Conservation (phyloP, 1,284 basidiomycete species). For the Trametes pubescens region DNA sequence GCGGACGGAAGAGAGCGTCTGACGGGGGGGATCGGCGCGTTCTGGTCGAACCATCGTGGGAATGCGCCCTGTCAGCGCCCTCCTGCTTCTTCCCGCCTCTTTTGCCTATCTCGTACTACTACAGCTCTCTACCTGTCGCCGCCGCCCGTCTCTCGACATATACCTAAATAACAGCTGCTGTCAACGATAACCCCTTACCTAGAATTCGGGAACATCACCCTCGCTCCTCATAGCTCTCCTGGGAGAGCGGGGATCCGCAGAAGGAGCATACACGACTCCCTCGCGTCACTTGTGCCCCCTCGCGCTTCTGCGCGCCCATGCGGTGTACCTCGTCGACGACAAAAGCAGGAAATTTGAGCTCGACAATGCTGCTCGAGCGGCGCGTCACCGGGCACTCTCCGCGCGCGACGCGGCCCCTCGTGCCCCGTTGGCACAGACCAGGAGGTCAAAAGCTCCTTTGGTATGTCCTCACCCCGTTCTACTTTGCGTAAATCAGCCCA, state of each 20-base stretch:
- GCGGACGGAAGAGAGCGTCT: not conserved
- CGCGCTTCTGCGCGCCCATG: not conserved
- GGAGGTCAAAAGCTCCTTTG: no score
- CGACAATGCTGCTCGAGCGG: no score
- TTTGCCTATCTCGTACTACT: not conserved
- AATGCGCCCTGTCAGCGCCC: not conserved
- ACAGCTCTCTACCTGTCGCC: not conserved
- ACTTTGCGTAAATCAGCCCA: no score
- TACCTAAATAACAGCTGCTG: not conserved
- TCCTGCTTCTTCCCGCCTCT: not conserved
- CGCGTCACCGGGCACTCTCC: no score
- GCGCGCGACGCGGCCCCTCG: no score
- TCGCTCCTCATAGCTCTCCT: not conserved
- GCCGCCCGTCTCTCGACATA: not conserved
- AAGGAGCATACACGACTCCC: not conserved
- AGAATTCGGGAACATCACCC: not conserved
- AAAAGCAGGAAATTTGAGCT: not conserved
- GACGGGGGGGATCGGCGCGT: not conserved
- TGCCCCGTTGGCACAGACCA: no score
- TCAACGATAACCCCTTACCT: not conserved
- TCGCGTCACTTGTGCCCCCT: not conserved
- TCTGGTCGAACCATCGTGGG: not conserved
- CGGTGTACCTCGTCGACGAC: not conserved
- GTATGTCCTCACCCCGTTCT: no score
- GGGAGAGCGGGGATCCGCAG: not conserved